Conservation (phyloP, 1,139 yeast genomes). For the Geotrichum phurueaensis region DNA sequence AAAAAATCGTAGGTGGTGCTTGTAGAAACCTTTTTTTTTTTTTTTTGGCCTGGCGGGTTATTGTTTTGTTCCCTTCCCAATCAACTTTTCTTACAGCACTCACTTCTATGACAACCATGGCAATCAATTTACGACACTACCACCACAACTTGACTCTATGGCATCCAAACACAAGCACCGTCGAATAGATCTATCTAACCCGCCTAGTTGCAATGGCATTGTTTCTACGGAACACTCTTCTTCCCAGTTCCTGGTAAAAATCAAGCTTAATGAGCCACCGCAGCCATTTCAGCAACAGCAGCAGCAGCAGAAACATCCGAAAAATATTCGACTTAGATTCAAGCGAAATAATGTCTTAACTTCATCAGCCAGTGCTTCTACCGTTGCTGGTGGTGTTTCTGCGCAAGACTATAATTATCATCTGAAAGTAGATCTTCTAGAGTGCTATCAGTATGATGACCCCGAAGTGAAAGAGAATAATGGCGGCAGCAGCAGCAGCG, state of each 20-base stretch:
- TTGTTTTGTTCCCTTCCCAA: neutral
- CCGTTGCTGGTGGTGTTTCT: neutral
- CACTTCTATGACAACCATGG: neutral
- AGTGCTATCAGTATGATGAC: neutral
- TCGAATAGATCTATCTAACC: neutral
- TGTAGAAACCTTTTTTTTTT: neutral
- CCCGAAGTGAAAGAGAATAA: neutral
- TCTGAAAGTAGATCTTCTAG: constrained; percentile 1
- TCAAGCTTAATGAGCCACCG: neutral
- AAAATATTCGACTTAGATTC: neutral
- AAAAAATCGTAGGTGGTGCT: neutral
- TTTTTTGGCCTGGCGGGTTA: neutral
- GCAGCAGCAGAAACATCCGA: neutral
- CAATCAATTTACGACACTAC: neutral
- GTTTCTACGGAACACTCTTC: neutral
- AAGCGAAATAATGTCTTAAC: neutral
- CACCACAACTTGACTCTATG: neutral
- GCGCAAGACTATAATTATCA: neutral
- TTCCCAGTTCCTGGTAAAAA: neutral
- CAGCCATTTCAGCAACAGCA: neutral
- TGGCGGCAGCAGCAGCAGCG: neutral
- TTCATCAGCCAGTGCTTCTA: neutral
- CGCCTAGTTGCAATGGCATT: neutral
- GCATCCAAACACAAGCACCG: neutral
- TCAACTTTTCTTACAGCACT: neutral